Percentiles rank a stretch among this genome's conserved stretches.
phyloP scores from a whole-genome alignment of 768 basidiomycete species.

The Suillus spraguei region DNA sequence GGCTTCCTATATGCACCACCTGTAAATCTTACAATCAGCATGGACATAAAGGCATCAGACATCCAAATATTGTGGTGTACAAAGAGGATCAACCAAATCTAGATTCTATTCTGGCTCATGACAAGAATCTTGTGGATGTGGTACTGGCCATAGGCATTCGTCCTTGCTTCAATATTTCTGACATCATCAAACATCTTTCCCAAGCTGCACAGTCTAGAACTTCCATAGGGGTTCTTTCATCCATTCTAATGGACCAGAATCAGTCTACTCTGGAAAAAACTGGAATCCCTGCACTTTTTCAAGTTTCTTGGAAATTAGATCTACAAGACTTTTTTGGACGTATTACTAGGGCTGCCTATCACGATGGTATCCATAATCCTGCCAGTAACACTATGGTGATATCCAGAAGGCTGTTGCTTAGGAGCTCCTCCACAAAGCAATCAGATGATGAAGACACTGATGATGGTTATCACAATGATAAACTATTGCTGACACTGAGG shows the following conservation, averaged over 20 bases:
- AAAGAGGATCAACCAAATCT: background rate
- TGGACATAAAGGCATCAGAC: background rate
- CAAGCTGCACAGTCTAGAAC: background rate
- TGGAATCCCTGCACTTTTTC: background rate
- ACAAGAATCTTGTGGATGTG: background rate
- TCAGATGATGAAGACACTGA: too few relatives aligned
- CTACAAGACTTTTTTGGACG: background rate
- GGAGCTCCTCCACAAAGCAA: too few relatives aligned
- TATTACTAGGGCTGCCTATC: background rate
- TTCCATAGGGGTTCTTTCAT: background rate
- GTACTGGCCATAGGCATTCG: background rate
- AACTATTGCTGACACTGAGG: background rate
- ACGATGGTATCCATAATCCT: background rate
- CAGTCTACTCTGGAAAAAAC: background rate
- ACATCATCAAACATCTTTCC: background rate
- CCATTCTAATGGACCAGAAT: background rate
- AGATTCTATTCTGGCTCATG: background rate
- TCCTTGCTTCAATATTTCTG: background rate
- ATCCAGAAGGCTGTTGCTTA: too few relatives aligned
- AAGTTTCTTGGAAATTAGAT: background rate
- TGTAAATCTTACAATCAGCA: background rate
- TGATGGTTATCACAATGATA: too few relatives aligned
- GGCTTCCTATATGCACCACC: background rate
- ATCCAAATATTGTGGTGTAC: background rate
- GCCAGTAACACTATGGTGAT: background rate